Evolutionary conservation across 768 basidiomycete genomes (phyloP), one percentile per base, ranked within the genome.

Genomic region (Rickenella mellea): DNA sequence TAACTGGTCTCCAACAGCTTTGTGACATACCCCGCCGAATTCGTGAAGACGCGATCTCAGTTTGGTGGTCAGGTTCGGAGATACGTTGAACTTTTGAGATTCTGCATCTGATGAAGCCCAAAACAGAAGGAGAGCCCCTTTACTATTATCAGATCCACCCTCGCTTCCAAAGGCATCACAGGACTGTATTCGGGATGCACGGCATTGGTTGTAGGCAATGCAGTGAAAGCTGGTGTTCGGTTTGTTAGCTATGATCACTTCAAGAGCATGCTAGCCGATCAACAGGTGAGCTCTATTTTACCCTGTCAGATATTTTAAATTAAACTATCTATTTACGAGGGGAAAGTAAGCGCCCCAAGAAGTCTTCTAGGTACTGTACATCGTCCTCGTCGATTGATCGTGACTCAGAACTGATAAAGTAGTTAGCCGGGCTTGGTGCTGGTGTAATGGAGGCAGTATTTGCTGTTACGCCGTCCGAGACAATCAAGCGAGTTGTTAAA

Each of bases 391-490:
- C 9, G 9, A 6, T 22, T 3, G 10, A 19, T 7, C 5, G 7
- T 19, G 20, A 14, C 5, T 40, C 14, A 8, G 31, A 5, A 39
- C 14, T 39, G 6, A 40, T 22, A 26, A 26, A 6, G 15, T 26
- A 4, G 20, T 7, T 52, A 78, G 85, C 86, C 45, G 85, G 86
- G 24, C 64, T 88, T 9, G 83, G 83, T 24, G 94, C 94, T 2
- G 94, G 94, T 3, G 77, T 91, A 78, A 83, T 70, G 54, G 94
- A 98, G 60, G 90, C 94, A 1, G 58, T 97, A 17, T 77, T 97
- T 43, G 94, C 94, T 2, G 94, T 99, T 3, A 98, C 94, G 0
- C 94, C 94, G 2, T 92, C 89, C 10, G 94, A 99, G 60, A 98
- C 94, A 0, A 96, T 98, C 70, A 99, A 99, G 94, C 93, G 37